Base-by-base conservation (phyloP, 495 filamentous ascomycete species). In the Trichoderma gamsii region DNA sequence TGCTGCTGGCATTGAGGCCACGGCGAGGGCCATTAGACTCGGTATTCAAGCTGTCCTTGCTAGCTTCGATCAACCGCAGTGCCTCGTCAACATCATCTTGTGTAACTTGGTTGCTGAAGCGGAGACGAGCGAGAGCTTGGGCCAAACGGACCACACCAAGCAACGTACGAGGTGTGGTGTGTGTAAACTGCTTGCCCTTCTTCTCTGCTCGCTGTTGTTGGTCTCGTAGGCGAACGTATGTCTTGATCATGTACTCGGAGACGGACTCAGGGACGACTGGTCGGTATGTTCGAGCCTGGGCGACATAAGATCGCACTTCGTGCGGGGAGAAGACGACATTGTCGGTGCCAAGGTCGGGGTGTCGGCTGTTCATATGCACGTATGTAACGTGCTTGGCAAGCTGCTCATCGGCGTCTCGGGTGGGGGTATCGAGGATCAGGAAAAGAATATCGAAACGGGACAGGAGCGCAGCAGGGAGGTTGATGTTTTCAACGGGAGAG, bases 391-490 rank as follows among this genome's bases (percentile, higher is more conserved):
- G 95, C 73, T 88, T 88, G 46, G 94, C 95, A n/a, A 99, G 85
- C 74, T 96, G 90, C 71, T 96, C 92, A 76, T 99, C 95, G 4
- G 84, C 82, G 35, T 99, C 96, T 43, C 91, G 87, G 4, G 86
- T 88, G 1, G 96, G 96, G 1, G 90, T 95, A 78, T 99, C 95
- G 15, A 99, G 88, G 71, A 99, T 94, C 41, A 99, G 83, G 83
- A 97, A 99, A 71, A 99, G 88, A 70, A 98, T 83, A 79, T 99
- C 95, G 80, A 99, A 99, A 81, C 95, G 91, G 51, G 93, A 97
- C 4, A 99, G 88, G 11, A 99, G 84, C 21, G 95, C 95, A 9
- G 95, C 95, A 16, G 95, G 95, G 8, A 99, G 87, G 76, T 99
- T 99, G 79, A 99, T 99, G 78, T 99, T 99, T 76, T 99, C 95